These are phyloP conservation scores for Saccharomycopsis hybrid DNA, from an alignment of 1,139 yeast species.

Conservation along the genomic window DNA sequence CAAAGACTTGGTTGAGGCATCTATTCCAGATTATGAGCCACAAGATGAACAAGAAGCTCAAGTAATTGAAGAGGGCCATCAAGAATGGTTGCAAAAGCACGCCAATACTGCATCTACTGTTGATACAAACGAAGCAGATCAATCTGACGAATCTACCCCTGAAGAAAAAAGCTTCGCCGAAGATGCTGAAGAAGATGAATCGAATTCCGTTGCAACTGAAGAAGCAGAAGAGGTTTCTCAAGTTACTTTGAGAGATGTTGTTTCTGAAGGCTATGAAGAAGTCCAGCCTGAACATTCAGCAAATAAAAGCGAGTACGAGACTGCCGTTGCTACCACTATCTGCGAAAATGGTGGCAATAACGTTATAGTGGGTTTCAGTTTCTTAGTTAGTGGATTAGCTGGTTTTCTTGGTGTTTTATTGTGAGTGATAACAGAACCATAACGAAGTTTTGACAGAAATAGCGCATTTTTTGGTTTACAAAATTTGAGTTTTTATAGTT, in stretches of 20 bases:
- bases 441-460: too few species aligned
- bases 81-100: constrained; percentile 18
- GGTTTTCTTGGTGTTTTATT: constrained; percentile 5
- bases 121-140: constrained; percentile 10
- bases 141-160: constrained; percentile 21
- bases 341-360: constrained; percentile 9
- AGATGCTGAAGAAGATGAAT: constrained; percentile 24
- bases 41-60: constrained; percentile 12
- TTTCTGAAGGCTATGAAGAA: not conserved
- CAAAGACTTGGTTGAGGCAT: constrained; percentile 23
- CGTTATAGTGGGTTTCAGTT: constrained; percentile 3
- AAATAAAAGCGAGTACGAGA: not conserved
- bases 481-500: too few species aligned
- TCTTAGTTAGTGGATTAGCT: constrained; percentile 4
- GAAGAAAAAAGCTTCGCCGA: constrained; percentile 32
- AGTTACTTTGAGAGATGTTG: not conserved
- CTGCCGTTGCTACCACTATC: constrained; percentile 1
- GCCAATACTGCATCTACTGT: constrained; percentile 4
- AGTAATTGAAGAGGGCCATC: constrained; percentile 16
- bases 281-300: not conserved
- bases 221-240: constrained; percentile 1
- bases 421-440: not conserved
- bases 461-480: too few species aligned
- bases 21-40: constrained; percentile 14
- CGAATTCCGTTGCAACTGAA: constrained; percentile 22